Evolutionary conservation across 164 flowering plant genomes (phyloP).

Genomic region (Piper longum): DNA sequence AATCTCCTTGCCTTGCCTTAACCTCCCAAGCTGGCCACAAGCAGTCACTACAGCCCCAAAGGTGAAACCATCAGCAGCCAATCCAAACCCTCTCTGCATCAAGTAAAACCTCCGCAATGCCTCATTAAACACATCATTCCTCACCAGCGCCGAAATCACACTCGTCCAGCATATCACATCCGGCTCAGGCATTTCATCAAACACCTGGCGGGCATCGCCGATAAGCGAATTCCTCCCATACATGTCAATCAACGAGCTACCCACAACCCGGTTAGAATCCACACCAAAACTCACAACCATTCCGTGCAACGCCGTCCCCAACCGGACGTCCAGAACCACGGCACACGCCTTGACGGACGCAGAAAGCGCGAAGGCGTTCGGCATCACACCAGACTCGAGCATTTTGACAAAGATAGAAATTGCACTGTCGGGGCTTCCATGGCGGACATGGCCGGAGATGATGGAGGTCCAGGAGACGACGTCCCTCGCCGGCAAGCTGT

Average conservation of each 20-base stretch:
- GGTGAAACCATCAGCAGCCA: slow-evolving; percentile 42
- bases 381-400: slow-evolving; percentile 41
- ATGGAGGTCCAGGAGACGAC: slow-evolving; percentile 13
- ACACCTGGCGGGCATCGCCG: slow-evolving; percentile 33
- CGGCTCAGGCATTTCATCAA: slow-evolving; percentile 53
- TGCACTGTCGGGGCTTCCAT: slow-evolving; percentile 2
- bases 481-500: slow-evolving; percentile 4
- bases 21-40: slow-evolving; percentile 57
- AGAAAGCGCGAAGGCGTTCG: slow-evolving; percentile 64
- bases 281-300: slow-evolving; percentile 42
- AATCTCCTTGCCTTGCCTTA: slow-evolving; percentile 63
- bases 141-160: slow-evolving; percentile 43
- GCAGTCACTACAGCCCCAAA: slow-evolving; percentile 65
- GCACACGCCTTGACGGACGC: slow-evolving; percentile 66
- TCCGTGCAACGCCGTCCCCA: slow-evolving; percentile 54
- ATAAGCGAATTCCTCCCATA: slow-evolving; percentile 41
- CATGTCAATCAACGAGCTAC: slow-evolving; percentile 58
- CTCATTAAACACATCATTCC: slow-evolving; percentile 47
- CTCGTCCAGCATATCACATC: slow-evolving; percentile 74
- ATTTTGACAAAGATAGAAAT: slow-evolving; percentile 31
- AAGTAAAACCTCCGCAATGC: slow-evolving; percentile 37
- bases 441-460: slow-evolving; percentile 6
- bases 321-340: slow-evolving; percentile 22
- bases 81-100: slow-evolving; percentile 31
- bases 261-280: slow-evolving; percentile 37